Percentiles rank a stretch among this genome's conserved stretches.
Conservation (phyloP, 805 yeast species). For the Alloascoidea africana region DNA sequence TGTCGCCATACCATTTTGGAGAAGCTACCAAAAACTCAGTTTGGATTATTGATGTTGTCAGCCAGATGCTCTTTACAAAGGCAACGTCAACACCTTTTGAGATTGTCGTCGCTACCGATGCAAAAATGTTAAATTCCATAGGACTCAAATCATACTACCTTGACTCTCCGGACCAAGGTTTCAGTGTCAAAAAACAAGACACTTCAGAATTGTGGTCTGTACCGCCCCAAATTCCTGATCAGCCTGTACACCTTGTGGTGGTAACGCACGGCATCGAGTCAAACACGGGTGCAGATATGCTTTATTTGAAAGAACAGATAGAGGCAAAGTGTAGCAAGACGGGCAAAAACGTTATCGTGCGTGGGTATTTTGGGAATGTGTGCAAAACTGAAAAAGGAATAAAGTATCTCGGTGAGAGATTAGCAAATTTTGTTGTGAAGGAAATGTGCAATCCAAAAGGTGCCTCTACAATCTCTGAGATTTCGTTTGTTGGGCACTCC, state of each 20-base stretch:
- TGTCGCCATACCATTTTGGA: conserved; percentile 27
- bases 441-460: conserved; percentile 19
- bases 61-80: conserved; percentile 65
- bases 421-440: conserved; percentile 54
- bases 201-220: conserved; percentile 65
- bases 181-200: conserved; percentile 25
- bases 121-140: not conserved
- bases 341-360: conserved; percentile 55
- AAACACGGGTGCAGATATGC: conserved; percentile 81
- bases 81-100: conserved; percentile 57
- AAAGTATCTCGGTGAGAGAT: conserved; percentile 64
- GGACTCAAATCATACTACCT: too few species aligned
- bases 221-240: conserved; percentile 33
- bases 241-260: conserved; percentile 70
- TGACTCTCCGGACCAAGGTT: not conserved
- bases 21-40: conserved; percentile 25
- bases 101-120: conserved; percentile 37
- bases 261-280: conserved; percentile 90
- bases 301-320: conserved; percentile 68
- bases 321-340: conserved; percentile 29
- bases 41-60: conserved; percentile 72
- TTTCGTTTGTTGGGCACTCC: conserved; percentile 88
- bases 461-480: conserved; percentile 30
- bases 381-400: conserved; percentile 87
- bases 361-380: conserved; percentile 73